These are phyloP conservation scores for Choiromyces venosus DNA, from an alignment of 495 filamentous ascomycete species.

Conservation along the genomic window DNA sequence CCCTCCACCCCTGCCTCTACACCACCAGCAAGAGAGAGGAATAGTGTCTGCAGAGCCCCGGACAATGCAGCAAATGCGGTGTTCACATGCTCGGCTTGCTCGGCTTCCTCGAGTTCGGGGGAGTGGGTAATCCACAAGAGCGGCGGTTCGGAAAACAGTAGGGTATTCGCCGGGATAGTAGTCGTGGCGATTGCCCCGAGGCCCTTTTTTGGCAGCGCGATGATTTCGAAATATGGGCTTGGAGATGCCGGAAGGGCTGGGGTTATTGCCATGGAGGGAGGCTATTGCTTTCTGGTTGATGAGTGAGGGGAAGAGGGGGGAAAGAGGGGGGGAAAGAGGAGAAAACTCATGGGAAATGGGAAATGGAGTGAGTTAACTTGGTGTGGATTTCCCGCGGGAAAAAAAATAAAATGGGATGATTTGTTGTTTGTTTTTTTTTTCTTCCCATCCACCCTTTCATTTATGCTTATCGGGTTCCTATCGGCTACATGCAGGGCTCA, in stretches of 20 bases:
- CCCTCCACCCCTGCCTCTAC: conserved; percentile 22
- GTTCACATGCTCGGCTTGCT: conserved; percentile 9
- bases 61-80: conserved; percentile 20
- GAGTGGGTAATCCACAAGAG: conserved; percentile 20
- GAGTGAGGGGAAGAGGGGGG: background rate
- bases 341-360: background rate
- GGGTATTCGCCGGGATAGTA: conserved; percentile 28
- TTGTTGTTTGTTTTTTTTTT: background rate
- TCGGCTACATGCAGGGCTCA: background rate
- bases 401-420: background rate
- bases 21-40: conserved; percentile 2
- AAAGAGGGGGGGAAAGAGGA: background rate
- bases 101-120: conserved; percentile 8
- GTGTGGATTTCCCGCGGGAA: too few species aligned
- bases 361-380: too few species aligned
- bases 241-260: conserved; percentile 1
- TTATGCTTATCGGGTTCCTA: background rate
- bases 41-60: background rate
- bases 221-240: conserved; percentile 22
- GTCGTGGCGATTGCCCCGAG: conserved; percentile 27
- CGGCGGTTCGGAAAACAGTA: conserved; percentile 30
- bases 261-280: background rate
- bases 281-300: background rate
- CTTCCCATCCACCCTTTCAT: background rate
- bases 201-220: conserved; percentile 29